Base-by-base conservation (phyloP, 352 stramenopile species). In the Globisporangium spinosum region DNA sequence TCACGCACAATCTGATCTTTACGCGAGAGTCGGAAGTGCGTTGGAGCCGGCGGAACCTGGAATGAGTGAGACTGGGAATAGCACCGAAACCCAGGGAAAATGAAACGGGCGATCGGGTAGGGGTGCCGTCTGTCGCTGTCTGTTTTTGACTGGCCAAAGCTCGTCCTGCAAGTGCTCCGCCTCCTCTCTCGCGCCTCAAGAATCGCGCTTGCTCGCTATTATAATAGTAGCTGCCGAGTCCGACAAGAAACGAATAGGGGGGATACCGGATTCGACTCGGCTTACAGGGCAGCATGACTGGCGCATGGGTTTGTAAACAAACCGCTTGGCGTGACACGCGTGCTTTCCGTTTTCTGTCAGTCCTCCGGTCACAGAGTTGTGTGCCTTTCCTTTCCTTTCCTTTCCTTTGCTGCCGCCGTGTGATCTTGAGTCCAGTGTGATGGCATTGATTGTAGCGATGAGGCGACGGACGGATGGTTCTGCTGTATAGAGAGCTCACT, bases 211-310 rank as follows among this genome's bases (percentile, higher is more conserved):
- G 4, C 29, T 32, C 29, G 3, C 29, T 32, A 32, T 32, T 32
- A 32, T 32, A 32, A 4, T 32, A 32, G 29, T 35, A 35, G 49
- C 49, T 56, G 49, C 12, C 38, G 38, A 56, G 10, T 17, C 49
- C 27, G 57, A 62, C 20, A 51, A 62, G 57, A 62, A 62, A 47
- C 57, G 57, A 51, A 62, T 62, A 62, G 57, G 57, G 57, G 57
- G 29, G 38, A 45, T 17, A 17, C 12, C 13, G 10, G 20, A 45
- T 45, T 35, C 8, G 7, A 35, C 32, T 35, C 32, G 32, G 38
- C 10, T 15, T 7, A 45, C 10, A 45, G 13, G 38, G 15, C 38
- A 17, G 38, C 4, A 12, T 45, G 38, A 45, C 35, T 45, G 9
- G 38, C 38, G 38, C 38, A 45, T 45, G 38, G 38, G 38, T 45